Base-by-base conservation (phyloP, 169 alveolate genomes). In the Plasmodium inui region DNA sequence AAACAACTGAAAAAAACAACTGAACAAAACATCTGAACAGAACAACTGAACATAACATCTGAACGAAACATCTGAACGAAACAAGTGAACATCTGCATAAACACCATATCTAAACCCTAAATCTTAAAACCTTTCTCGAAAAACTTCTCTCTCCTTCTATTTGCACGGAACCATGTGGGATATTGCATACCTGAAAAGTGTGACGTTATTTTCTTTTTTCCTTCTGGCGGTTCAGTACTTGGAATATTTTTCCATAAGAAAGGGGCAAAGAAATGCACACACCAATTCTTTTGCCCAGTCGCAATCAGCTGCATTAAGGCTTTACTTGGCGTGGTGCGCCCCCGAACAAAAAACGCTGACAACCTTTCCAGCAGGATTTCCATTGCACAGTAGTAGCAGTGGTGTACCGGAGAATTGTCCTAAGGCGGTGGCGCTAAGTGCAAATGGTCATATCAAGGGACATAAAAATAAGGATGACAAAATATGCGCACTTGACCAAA, bases 181-280 rank as follows among this genome's bases (percentile, higher is more conserved):
- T 17, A 44, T 34, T 61, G 74, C 67, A 41, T 39, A 17, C 72
- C 14, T 79, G 70, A 79, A 39, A 41, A n/a, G 6, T 30, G 57
- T 79, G 57, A 79, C 57, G 22, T 41, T 79, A 10, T 2, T 34
- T 79, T 79, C 67, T 19, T 26, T 79, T 44, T 79, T 37, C 14
- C 10, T 79, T 44, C 41, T 37, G n/a, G 71, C 28, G 34, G 67
- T 41, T 39, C 0, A 79, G 14, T 34, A 44, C 28, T 14, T 79
- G 71, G 67, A 79, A 37, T 79, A 79, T 79, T 79, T 10, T 73
- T 73, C 84, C 34, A 79, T 79, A 79, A 79, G 44, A 79, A 37
- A n/a, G 28, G 34, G 71, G 9, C 71, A 79, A 30, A 78, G 28
- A 37, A 19, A 78, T 78, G 84, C 39, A 78, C 55, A 28, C 53